Evolutionary conservation across 306 rosid species (phyloP).

Genomic region (Begonia fuchsioides): DNA sequence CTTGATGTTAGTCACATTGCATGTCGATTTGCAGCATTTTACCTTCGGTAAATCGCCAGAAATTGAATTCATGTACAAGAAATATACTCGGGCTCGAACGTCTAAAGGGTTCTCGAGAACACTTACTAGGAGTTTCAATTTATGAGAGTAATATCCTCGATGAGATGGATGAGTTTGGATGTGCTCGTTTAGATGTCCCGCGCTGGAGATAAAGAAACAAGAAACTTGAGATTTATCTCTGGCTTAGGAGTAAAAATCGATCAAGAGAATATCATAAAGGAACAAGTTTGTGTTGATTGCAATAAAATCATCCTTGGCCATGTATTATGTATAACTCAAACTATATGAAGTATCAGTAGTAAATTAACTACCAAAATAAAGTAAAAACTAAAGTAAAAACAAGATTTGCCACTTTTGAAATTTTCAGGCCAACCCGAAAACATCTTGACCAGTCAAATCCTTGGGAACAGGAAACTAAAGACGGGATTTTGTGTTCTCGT

Average conservation of each 20-base stretch:
- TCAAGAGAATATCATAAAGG: background rate
- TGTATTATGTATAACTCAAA: no score
- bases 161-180: constrained; percentile 47
- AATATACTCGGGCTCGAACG: background rate
- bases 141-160: constrained; percentile 65
- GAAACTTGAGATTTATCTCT: background rate
- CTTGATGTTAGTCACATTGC: constrained; percentile 62
- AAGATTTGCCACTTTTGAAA: no score
- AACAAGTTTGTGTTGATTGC: no score
- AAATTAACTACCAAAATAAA: no score
- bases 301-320: no score
- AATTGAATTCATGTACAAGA: constrained; percentile 6
- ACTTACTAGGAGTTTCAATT: constrained; percentile 69
- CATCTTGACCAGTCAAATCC: no score
- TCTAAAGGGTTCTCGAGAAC: background rate
- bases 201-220: constrained; percentile 30
- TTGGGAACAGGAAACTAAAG: no score
- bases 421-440: no score
- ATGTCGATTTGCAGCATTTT: constrained; percentile 82
- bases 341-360: no score
- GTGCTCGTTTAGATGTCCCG: constrained; percentile 80
- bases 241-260: no score
- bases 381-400: no score
- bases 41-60: constrained; percentile 29
- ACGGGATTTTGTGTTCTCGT: no score